Percentiles rank a stretch among this genome's conserved stretches.
phyloP scores from a whole-genome alignment of 2,329 filamentous ascomycete species.

The Moelleriella libera region DNA sequence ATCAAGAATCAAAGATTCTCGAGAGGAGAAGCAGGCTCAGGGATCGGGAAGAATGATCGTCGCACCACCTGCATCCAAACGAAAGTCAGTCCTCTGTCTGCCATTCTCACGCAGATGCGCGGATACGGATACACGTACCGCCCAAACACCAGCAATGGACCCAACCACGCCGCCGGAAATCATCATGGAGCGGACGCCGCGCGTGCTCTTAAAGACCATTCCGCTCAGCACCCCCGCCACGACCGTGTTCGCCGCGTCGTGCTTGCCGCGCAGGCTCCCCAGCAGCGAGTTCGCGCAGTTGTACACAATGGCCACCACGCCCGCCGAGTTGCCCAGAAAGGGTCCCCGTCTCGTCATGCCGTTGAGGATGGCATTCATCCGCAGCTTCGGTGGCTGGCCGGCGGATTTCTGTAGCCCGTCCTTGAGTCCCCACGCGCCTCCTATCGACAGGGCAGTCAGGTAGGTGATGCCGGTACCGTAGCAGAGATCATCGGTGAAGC shows the following conservation, averaged over 20 bases:
- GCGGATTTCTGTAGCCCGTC: constrained; percentile 77
- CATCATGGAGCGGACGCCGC: constrained; percentile 80
- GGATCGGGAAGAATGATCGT: constrained; percentile 26
- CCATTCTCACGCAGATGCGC: background rate
- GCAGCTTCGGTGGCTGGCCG: constrained; percentile 70
- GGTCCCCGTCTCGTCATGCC: constrained; percentile 84
- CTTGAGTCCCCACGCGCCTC: constrained; percentile 82
- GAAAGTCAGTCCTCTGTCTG: background rate
- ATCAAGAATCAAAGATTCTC: constrained; percentile 13
- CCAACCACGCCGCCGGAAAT: constrained; percentile 87
- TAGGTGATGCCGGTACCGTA: constrained; percentile 96
- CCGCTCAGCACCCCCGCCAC: constrained; percentile 75
- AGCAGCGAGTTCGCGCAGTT: constrained; percentile 83
- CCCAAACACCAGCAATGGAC: constrained; percentile 73
- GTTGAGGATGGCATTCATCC: constrained; percentile 89
- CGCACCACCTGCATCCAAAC: constrained; percentile 18
- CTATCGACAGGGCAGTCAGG: constrained; percentile 68
- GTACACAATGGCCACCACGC: constrained; percentile 90
- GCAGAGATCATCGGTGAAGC: constrained; percentile 96
- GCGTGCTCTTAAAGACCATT: constrained; percentile 92
- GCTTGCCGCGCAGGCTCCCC: constrained; percentile 66
- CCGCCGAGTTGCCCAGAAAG: constrained; percentile 91
- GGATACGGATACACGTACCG: constrained; percentile 45
- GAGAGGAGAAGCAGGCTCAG: constrained; percentile 13
- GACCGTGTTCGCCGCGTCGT: constrained; percentile 83